phyloP scores from a whole-genome alignment of 352 stramenopile species.

The Globisporangium parvum region DNA sequence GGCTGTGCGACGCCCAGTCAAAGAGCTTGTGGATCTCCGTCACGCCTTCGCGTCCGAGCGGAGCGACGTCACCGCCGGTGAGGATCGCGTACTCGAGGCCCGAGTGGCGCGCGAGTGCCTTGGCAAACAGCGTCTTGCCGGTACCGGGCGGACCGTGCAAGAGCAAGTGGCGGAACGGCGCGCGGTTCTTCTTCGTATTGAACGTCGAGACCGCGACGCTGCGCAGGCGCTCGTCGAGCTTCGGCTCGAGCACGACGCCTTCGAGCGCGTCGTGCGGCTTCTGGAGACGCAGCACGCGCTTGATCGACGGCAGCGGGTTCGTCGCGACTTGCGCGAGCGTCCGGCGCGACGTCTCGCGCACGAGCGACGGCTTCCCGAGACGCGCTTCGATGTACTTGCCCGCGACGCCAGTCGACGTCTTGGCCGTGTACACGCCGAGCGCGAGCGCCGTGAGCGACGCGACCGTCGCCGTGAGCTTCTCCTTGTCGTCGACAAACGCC shows the following conservation, averaged over 20 bases:
- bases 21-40: constrained; percentile 99
- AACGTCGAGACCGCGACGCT: constrained; percentile 95
- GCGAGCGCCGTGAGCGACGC: constrained; percentile 92
- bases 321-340: constrained; percentile 76
- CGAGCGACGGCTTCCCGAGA: constrained; percentile 96
- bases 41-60: constrained; percentile 95
- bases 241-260: constrained; percentile 93
- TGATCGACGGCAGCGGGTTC: constrained; percentile 83
- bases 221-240: constrained; percentile 91
- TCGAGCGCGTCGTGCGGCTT: constrained; percentile 92
- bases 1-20: constrained; percentile 96
- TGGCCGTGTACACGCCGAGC: constrained; percentile 95
- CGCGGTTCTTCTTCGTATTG: constrained; percentile 98
- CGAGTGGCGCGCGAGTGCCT: constrained; percentile 93
- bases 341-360: constrained; percentile 94
- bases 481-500: constrained; percentile 91
- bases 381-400: constrained; percentile 95
- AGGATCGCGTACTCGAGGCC: constrained; percentile 99
- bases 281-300: constrained; percentile 86
- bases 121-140: constrained; percentile 99
- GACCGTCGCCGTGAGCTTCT: constrained; percentile 95
- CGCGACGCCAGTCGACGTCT: constrained; percentile 88
- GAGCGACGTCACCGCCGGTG: constrained; percentile 97
- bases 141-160: constrained; percentile 97
- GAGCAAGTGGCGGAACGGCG: constrained; percentile 97